Conservation (phyloP, 352 stramenopile genomes). For the Globisporangium nodosum region DNA sequence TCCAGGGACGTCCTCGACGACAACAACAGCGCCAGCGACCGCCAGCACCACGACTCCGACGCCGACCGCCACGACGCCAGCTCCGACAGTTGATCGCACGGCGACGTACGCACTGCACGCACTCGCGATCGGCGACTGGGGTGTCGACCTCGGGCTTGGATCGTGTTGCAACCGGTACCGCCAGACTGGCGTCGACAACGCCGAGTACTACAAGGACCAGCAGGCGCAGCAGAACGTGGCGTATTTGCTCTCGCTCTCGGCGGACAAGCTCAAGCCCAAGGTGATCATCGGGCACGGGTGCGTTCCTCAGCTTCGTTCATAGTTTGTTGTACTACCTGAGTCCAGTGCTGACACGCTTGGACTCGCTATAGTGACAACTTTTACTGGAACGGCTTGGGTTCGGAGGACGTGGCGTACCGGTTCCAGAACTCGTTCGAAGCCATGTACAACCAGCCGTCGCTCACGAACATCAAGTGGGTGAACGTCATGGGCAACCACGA, state of each 20-base stretch:
- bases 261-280: conserved; percentile 51
- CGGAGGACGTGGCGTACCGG: conserved; percentile 55
- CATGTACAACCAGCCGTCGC: conserved; percentile 45
- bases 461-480: conserved; percentile 60
- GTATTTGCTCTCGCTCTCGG: conserved; percentile 52
- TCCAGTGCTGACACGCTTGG: not conserved
- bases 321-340: not conserved
- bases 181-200: conserved; percentile 44
- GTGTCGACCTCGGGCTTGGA: conserved; percentile 46
- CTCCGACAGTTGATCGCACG: conserved; percentile 22
- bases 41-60: conserved; percentile 1
- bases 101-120: conserved; percentile 50
- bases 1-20: conserved; percentile 1
- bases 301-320: not conserved
- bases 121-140: conserved; percentile 72
- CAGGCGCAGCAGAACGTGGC: conserved; percentile 64
- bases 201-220: conserved; percentile 68
- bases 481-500: conserved; percentile 74
- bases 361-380: conserved; percentile 35
- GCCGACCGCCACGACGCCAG: conserved; percentile 8
- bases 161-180: conserved; percentile 74
- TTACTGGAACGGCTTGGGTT: conserved; percentile 70
- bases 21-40: conserved; percentile 1
- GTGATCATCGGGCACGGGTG: conserved; percentile 56
- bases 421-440: conserved; percentile 62